Conservation (phyloP, 306 rosid genomes). For the barrel medic (Medicago truncatula) region DNA sequence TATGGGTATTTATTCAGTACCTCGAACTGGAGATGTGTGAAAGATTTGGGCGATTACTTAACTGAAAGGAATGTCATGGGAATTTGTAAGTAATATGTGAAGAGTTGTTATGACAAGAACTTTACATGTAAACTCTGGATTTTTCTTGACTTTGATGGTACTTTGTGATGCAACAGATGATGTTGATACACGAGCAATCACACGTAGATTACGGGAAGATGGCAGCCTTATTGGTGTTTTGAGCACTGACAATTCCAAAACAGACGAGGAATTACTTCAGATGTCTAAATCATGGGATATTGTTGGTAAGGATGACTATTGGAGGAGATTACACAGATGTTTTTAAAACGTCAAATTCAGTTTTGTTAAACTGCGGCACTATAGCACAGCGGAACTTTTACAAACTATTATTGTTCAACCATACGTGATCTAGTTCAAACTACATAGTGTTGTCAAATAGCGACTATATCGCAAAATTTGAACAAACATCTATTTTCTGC, state of each 20-base stretch:
- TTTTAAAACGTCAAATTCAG: neutral
- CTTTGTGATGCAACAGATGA: slow-evolving; percentile 68
- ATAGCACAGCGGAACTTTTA: too few species aligned
- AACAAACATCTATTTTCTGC: too few species aligned
- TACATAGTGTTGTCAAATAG: too few species aligned
- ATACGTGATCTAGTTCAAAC: too few species aligned
- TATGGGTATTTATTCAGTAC: slow-evolving; percentile 61
- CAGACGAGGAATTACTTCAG: slow-evolving; percentile 80
- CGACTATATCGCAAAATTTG: too few species aligned
- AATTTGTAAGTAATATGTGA: slow-evolving; percentile 73
- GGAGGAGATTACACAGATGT: slow-evolving; percentile 14
- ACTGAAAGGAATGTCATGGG: slow-evolving; percentile 91
- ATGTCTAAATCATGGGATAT: slow-evolving; percentile 90
- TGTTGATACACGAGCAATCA: slow-evolving; percentile 93
- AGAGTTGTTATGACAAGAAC: slow-evolving; percentile 27
- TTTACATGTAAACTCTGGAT: neutral
- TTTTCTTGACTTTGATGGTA: slow-evolving; percentile 35
- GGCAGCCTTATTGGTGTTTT: slow-evolving; percentile 96
- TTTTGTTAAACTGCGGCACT: too few species aligned
- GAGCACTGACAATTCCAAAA: slow-evolving; percentile 82
- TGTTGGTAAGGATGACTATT: slow-evolving; percentile 70
- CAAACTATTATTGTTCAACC: too few species aligned
- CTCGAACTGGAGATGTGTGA: slow-evolving; percentile 86
- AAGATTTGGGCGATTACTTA: slow-evolving; percentile 77
- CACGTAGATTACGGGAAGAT: slow-evolving; percentile 89